Base-by-base conservation (phyloP, 495 filamentous ascomycete genomes). In the Daldinia decipiens region DNA sequence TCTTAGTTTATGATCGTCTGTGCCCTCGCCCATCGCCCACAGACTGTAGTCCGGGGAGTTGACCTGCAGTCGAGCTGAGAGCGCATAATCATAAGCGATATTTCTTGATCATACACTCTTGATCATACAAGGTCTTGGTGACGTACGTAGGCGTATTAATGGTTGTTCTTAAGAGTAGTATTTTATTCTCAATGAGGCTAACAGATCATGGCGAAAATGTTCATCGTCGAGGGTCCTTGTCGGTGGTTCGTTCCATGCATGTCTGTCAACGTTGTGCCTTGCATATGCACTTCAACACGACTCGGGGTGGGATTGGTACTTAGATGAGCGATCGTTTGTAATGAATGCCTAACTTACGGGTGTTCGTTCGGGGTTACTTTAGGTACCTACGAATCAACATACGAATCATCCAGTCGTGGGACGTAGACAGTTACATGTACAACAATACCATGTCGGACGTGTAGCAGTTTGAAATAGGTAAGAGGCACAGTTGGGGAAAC, bases 271-370 rank as follows among this genome's bases (percentile, higher is more conserved):
- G 27, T 29, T 60, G 70, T 69, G 70, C 70, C 70, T 73, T 73
- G 70, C 70, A 73, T 73, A 73, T 73, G 70, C 65, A 62, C 62
- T 53, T 56, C 26, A 29, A 62, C 54, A 60, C 57, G 57, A 64
- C 55, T 59, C 39, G 55, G 64, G 59, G 64, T 55, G 67, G 57
- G 65, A 68, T 59, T 61, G 61, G 61, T 62, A 58, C 61, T 66
- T 68, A 36, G 59, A 62, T 59, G 39, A 38, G 36, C 47, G 68
- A 39, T 59, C 43, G 57, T 17, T 65, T 52, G 31, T 39, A 1
- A 61, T 55, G 38, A 63, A 50, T 64, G 47, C 39, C 57, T 59
- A 59, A 69, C 50, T 29, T 11, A 17, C 12, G 24, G 15, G 27
- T 17, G 56, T 24, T 29, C 32, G 24, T 36, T 67, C 58, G 58